Evolutionary conservation across 441 rosid species (phyloP).

Genomic region (Eruca vesicaria): DNA sequence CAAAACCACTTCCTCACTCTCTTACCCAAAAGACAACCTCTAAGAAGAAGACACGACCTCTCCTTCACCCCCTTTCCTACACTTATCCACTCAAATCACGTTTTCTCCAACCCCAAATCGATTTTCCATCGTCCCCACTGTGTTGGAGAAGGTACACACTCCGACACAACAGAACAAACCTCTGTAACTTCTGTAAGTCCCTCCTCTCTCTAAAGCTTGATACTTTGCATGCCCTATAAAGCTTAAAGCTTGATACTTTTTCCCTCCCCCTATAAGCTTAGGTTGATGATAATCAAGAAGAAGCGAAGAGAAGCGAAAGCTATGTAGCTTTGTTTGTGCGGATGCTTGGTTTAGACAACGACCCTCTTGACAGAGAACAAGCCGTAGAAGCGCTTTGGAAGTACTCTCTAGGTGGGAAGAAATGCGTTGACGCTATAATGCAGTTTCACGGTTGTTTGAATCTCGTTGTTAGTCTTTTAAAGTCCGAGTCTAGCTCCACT

Average conservation of each 20-base stretch:
- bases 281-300: slow-evolving; percentile 46
- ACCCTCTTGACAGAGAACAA: slow-evolving; percentile 78
- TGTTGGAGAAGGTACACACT: slow-evolving; percentile 38
- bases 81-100: slow-evolving; percentile 20
- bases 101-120: slow-evolving; percentile 25
- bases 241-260: slow-evolving; percentile 18
- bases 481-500: slow-evolving; percentile 55
- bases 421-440: slow-evolving; percentile 69
- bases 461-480: slow-evolving; percentile 70
- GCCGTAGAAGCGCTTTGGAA: slow-evolving; percentile 75
- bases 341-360: slow-evolving; percentile 88
- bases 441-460: slow-evolving; percentile 75
- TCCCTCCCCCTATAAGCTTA: slow-evolving; percentile 24
- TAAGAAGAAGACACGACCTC: slow-evolving; percentile 30
- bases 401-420: slow-evolving; percentile 77
- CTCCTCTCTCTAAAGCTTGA: too few species aligned
- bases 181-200: slow-evolving; percentile 54
- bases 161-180: slow-evolving; percentile 35
- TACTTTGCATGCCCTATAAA: too few species aligned
- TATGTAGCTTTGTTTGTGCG: slow-evolving; percentile 72
- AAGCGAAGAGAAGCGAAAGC: slow-evolving; percentile 31
- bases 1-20: slow-evolving; percentile 20
- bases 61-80: slow-evolving; percentile 21
- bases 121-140: slow-evolving; percentile 25
- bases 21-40: slow-evolving; percentile 29